A percentile compares a stretch with the other conserved stretches of the same genome.
These are phyloP conservation scores for Boeremia lycopersici DNA, from an alignment of 2,329 filamentous ascomycete species.

Conservation along the genomic window DNA sequence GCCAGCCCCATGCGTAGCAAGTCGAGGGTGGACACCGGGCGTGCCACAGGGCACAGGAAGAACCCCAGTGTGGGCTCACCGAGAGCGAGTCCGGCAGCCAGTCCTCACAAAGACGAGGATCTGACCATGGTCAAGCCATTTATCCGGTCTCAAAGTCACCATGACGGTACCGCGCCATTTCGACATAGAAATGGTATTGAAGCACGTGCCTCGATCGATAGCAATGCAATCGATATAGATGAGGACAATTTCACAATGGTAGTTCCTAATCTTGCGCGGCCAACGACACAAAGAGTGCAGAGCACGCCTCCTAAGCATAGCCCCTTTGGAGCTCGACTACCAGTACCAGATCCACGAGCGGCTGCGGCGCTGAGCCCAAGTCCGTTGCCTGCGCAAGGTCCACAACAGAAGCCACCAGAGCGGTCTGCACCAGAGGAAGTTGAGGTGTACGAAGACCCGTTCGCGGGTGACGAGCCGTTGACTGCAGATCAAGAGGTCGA, in stretches of 20 bases:
- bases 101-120: constrained; percentile 52
- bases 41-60: constrained; percentile 35
- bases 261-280: constrained; percentile 49
- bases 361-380: constrained; percentile 37
- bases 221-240: constrained; percentile 41
- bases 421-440: constrained; percentile 50
- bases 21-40: constrained; percentile 38
- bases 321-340: constrained; percentile 32
- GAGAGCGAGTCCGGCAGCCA: constrained; percentile 41
- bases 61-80: constrained; percentile 35
- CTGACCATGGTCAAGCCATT: constrained; percentile 56
- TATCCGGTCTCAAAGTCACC: constrained; percentile 41
- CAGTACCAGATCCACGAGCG: constrained; percentile 35
- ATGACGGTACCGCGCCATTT: constrained; percentile 41
- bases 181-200: constrained; percentile 48
- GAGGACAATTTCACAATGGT: constrained; percentile 60
- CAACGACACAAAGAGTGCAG: constrained; percentile 35
- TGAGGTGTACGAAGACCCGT: constrained; percentile 61
- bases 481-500: constrained; percentile 39
- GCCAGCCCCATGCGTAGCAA: constrained; percentile 46
- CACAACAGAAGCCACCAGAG: constrained; percentile 41
- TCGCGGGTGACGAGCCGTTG: constrained; percentile 47
- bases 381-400: constrained; percentile 33
- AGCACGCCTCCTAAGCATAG: constrained; percentile 42
- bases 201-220: constrained; percentile 49